Percentiles rank a stretch among this genome's conserved stretches.
phyloP scores from a whole-genome alignment of 352 stramenopile genomes.

The Phytopythium cucurbitacearum region DNA sequence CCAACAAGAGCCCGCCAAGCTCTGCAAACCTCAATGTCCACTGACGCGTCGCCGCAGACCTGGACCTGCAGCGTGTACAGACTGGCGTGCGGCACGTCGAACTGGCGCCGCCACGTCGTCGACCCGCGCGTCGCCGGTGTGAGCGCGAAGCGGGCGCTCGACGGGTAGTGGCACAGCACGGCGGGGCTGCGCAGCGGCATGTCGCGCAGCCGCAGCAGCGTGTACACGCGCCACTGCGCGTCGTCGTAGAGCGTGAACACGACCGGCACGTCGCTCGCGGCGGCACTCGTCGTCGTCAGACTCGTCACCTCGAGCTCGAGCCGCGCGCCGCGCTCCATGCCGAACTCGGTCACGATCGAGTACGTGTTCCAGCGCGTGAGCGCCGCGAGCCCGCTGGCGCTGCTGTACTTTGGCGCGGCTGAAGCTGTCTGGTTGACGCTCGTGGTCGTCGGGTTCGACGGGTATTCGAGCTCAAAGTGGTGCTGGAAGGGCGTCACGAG shows the following conservation, averaged over 20 bases:
- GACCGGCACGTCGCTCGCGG: constrained; percentile 26
- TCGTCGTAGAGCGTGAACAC: constrained; percentile 58
- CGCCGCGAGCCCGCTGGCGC: constrained; percentile 4
- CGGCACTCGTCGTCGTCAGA: neutral
- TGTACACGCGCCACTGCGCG: constrained; percentile 58
- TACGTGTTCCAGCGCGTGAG: constrained; percentile 61
- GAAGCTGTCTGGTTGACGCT: constrained; percentile 1
- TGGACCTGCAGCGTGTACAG: constrained; percentile 61
- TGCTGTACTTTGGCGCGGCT: neutral
- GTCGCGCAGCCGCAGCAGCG: constrained; percentile 53
- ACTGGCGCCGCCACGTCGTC: constrained; percentile 14
- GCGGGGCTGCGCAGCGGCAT: constrained; percentile 48
- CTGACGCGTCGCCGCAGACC: constrained; percentile 42
- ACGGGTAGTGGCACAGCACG: constrained; percentile 59
- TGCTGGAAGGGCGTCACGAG: constrained; percentile 5
- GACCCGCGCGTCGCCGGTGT: constrained; percentile 9
- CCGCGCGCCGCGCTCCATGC: constrained; percentile 43
- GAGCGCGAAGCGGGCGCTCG: constrained; percentile 38
- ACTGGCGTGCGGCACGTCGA: constrained; percentile 41
- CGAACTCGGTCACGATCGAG: constrained; percentile 46
- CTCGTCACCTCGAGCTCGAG: constrained; percentile 37
- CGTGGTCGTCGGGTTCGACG: neutral
- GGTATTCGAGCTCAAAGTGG: constrained; percentile 4
- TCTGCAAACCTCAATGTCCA: constrained; percentile 34
- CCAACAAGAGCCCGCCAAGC: neutral